These are phyloP conservation scores for Mycena alexandri DNA, from an alignment of 768 basidiomycete species.

Conservation along the genomic window DNA sequence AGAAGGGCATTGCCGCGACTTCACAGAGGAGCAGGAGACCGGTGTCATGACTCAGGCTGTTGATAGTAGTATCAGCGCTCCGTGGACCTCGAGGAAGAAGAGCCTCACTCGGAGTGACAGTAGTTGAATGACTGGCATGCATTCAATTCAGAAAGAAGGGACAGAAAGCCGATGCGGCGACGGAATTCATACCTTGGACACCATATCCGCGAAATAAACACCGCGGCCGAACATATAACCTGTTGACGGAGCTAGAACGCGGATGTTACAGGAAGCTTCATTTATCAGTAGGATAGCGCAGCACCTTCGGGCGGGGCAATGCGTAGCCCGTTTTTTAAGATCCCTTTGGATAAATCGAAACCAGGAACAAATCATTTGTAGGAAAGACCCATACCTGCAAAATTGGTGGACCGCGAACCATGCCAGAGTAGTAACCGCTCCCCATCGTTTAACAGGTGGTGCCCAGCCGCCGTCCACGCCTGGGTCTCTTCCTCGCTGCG, in stretches of 20 bases:
- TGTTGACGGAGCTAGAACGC: conserved; percentile 11
- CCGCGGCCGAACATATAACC: conserved; percentile 27
- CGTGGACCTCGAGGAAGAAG: not conserved
- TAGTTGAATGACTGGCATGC: conserved; percentile 17
- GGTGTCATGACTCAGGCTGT: conserved; percentile 11
- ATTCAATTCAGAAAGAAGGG: not conserved
- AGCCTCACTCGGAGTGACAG: conserved; percentile 14
- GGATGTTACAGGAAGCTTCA: no score
- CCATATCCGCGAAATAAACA: conserved; percentile 27
- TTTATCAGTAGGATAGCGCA: not conserved
- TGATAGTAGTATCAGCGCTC: not conserved
- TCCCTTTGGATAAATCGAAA: not conserved
- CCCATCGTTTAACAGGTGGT: conserved; percentile 4
- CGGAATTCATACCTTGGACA: conserved; percentile 9
- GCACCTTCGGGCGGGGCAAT: conserved; percentile 26
- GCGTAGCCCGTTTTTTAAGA: conserved; percentile 23
- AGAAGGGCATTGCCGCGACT: conserved; percentile 16
- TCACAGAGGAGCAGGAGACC: conserved; percentile 17
- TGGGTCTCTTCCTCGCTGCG: not conserved
- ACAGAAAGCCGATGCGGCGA: no score
- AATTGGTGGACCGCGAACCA: conserved; percentile 16
- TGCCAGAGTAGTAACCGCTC: conserved; percentile 22
- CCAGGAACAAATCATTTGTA: not conserved
- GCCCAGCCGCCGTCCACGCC: conserved; percentile 14
- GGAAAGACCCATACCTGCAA: conserved; percentile 5